Percentiles rank a stretch among this genome's conserved stretches.
Conservation (phyloP, 306 rosid genomes). For the Cyclanthera cordifolia region DNA sequence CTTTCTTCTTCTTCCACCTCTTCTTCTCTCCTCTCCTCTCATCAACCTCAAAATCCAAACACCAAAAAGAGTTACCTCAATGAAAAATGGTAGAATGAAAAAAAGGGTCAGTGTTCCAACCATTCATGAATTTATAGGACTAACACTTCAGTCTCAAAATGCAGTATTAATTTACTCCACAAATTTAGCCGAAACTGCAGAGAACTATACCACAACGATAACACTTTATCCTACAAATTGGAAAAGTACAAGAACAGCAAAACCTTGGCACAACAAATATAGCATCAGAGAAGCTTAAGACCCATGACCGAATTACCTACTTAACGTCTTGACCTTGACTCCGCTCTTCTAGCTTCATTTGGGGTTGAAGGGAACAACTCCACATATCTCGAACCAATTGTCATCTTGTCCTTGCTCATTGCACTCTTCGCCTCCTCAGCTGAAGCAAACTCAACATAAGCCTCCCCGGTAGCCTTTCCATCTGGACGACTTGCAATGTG, state of each 20-base stretch:
- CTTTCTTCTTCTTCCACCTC: too few relatives aligned
- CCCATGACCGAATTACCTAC: slow-evolving; percentile 4
- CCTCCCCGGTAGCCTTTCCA: slow-evolving; percentile 98
- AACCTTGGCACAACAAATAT: slow-evolving; percentile 5
- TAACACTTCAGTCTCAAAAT: slow-evolving; percentile 5
- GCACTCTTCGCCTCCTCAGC: slow-evolving; percentile 83
- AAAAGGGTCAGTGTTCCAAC: neutral
- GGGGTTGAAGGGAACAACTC: slow-evolving; percentile 97
- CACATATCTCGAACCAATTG: slow-evolving; percentile 93
- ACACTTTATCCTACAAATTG: slow-evolving; percentile 6
- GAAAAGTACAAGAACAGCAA: slow-evolving; percentile 7
- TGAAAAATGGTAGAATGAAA: neutral
- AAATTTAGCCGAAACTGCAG: slow-evolving; percentile 4
- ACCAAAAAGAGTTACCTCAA: too few relatives aligned
- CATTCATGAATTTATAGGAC: neutral
- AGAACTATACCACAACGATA: slow-evolving; percentile 1
- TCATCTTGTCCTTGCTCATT: slow-evolving; percentile 94
- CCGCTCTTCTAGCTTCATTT: slow-evolving; percentile 91
- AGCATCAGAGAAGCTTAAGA: slow-evolving; percentile 2
- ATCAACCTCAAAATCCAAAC: too few relatives aligned
- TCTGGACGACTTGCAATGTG: slow-evolving; percentile 92
- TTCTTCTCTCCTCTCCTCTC: too few relatives aligned
- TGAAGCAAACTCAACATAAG: slow-evolving; percentile 83
- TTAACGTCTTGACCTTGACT: slow-evolving; percentile 83
- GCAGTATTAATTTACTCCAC: slow-evolving; percentile 2